These are phyloP conservation scores for Sclerospora graminicola DNA, from an alignment of 352 stramenopile genomes.

Conservation along the genomic window DNA sequence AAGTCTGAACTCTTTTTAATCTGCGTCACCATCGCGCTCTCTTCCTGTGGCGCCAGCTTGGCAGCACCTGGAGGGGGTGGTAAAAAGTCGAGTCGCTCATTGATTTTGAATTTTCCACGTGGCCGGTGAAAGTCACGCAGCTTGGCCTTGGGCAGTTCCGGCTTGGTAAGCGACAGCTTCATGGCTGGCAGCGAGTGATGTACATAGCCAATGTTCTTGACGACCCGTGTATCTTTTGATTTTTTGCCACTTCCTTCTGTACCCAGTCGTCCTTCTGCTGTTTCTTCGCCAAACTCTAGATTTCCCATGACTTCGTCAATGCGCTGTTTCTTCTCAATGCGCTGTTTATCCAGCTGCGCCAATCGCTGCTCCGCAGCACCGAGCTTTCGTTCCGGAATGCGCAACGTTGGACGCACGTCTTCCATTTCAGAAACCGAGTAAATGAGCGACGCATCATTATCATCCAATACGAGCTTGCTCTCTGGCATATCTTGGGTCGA, in stretches of 20 bases:
- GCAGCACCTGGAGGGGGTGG: constrained; percentile 31
- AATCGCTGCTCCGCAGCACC: constrained; percentile 63
- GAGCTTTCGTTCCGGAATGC: constrained; percentile 74
- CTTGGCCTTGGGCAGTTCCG: constrained; percentile 73
- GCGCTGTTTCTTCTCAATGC: constrained; percentile 67
- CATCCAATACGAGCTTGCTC: constrained; percentile 72
- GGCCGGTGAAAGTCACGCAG: constrained; percentile 76
- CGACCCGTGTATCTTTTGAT: constrained; percentile 72
- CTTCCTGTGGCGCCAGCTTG: constrained; percentile 41
- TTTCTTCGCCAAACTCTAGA: constrained; percentile 69
- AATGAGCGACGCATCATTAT: constrained; percentile 73
- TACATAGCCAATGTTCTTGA: constrained; percentile 79
- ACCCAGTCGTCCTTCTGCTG: constrained; percentile 43
- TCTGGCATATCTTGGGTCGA: constrained; percentile 71
- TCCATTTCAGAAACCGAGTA: constrained; percentile 72
- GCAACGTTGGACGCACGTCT: constrained; percentile 66
- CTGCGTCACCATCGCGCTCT: constrained; percentile 68
- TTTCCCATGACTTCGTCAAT: constrained; percentile 77
- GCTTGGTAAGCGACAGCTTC: constrained; percentile 79
- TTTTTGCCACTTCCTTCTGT: constrained; percentile 69
- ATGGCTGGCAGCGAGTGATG: constrained; percentile 82
- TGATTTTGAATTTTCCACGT: constrained; percentile 82
- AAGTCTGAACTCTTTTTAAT: constrained; percentile 84
- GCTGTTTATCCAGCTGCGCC: constrained; percentile 65
- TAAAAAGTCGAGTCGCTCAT: constrained; percentile 50